Conservation (phyloP, 164 flowering plant genomes). For the Piper longum region DNA sequence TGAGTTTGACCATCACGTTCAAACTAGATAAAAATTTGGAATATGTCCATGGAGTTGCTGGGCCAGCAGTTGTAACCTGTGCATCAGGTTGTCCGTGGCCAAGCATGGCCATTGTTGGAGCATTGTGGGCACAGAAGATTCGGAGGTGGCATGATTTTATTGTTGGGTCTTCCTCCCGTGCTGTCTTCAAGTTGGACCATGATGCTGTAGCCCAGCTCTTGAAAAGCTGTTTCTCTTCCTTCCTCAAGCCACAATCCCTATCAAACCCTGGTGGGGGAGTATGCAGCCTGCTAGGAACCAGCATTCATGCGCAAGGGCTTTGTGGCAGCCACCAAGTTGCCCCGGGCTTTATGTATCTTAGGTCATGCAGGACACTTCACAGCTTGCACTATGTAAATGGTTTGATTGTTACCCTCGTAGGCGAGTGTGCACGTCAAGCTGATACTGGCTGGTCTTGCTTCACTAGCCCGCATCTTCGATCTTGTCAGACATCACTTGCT, state of each 20-base stretch:
- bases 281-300: constrained; percentile 49
- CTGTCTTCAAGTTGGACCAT: constrained; percentile 53
- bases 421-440: constrained; percentile 32
- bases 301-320: constrained; percentile 22
- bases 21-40: constrained; percentile 61
- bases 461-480: constrained; percentile 26
- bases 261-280: constrained; percentile 30
- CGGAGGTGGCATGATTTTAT: constrained; percentile 79
- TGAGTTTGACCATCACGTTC: constrained; percentile 82
- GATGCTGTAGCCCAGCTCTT: constrained; percentile 72
- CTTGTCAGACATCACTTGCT: constrained; percentile 47
- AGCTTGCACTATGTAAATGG: constrained; percentile 33
- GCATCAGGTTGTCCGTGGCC: constrained; percentile 74
- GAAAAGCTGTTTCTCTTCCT: constrained; percentile 58
- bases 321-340: constrained; percentile 26
- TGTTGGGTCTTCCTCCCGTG: constrained; percentile 43
- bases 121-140: constrained; percentile 84
- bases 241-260: constrained; percentile 31
- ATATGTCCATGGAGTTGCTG: constrained; percentile 47
- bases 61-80: constrained; percentile 56
- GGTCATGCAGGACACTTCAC: constrained; percentile 46
- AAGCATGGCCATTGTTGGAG: constrained; percentile 57
- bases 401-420: constrained; percentile 43
- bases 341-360: constrained; percentile 74
- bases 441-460: constrained; percentile 28